These are phyloP conservation scores for Clavispora santaluciae DNA, from an alignment of 805 yeast species.

Conservation along the genomic window DNA sequence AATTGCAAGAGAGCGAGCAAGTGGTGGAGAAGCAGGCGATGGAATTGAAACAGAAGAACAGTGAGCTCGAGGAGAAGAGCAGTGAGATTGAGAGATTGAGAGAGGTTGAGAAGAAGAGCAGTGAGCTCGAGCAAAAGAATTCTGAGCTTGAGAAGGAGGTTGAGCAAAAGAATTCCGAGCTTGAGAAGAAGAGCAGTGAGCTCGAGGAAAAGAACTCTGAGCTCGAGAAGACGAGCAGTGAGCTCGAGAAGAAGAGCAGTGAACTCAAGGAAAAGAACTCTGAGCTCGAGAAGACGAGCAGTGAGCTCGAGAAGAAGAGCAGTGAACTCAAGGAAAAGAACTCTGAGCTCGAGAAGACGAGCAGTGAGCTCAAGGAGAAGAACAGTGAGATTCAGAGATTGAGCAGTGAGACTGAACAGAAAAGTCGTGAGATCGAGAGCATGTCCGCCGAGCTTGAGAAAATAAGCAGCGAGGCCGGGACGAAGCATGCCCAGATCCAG, in stretches of 20 bases:
- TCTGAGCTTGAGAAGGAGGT: constrained; percentile 1
- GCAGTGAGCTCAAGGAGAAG: neutral
- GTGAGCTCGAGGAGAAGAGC: neutral
- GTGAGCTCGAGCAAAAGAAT: neutral
- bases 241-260: constrained; percentile 4
- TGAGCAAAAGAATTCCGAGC: constrained; percentile 2
- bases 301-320: constrained; percentile 5
- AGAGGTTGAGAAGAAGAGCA: constrained; percentile 3
- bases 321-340: neutral
- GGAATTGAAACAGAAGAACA: constrained; percentile 4
- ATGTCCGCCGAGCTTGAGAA: neutral
- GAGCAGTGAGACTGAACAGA: neutral
- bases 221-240: constrained; percentile 2
- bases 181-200: constrained; percentile 7
- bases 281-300: neutral
- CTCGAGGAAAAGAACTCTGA: constrained; percentile 4
- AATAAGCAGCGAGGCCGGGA: neutral
- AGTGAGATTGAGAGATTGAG: constrained; percentile 1
- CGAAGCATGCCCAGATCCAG: neutral
- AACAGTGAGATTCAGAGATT: neutral
- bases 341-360: neutral
- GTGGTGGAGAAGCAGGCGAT: neutral
- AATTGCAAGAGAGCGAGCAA: constrained; percentile 2
- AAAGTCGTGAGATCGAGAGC: neutral
- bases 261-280: neutral